Conservation (phyloP, 495 filamentous ascomycete genomes). For the Neurospora sublineolata region DNA sequence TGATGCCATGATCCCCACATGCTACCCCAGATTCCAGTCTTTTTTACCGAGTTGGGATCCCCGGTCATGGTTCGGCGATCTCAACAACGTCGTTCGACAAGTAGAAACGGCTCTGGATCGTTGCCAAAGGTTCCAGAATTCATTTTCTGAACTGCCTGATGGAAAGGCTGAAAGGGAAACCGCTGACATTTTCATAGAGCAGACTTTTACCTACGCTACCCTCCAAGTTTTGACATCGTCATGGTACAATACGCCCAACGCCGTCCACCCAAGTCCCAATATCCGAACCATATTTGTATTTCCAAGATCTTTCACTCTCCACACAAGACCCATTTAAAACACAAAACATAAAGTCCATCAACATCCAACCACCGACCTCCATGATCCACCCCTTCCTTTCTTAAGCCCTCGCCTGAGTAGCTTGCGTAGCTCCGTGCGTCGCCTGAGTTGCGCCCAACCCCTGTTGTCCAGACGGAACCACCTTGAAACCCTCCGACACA, state of each 20-base stretch:
- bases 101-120: background rate
- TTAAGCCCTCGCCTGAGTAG: background rate
- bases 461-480: constrained; percentile 46
- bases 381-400: background rate
- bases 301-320: background rate
- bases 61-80: background rate
- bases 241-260: background rate
- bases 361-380: background rate
- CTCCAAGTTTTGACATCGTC: background rate
- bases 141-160: background rate
- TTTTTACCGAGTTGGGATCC: background rate
- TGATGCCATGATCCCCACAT: background rate
- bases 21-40: background rate
- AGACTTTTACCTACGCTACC: background rate
- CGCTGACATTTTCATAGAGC: background rate
- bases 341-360: background rate
- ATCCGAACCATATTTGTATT: background rate
- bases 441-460: background rate
- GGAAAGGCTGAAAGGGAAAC: background rate
- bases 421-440: background rate
- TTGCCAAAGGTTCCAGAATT: background rate
- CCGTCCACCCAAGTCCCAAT: background rate
- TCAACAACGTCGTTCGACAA: background rate
- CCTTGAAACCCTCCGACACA: constrained; percentile 71
- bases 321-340: background rate